A percentile compares a stretch with the other conserved stretches of the same genome.
Conservation (phyloP, 805 yeast genomes). For the Candida tibetensis region DNA sequence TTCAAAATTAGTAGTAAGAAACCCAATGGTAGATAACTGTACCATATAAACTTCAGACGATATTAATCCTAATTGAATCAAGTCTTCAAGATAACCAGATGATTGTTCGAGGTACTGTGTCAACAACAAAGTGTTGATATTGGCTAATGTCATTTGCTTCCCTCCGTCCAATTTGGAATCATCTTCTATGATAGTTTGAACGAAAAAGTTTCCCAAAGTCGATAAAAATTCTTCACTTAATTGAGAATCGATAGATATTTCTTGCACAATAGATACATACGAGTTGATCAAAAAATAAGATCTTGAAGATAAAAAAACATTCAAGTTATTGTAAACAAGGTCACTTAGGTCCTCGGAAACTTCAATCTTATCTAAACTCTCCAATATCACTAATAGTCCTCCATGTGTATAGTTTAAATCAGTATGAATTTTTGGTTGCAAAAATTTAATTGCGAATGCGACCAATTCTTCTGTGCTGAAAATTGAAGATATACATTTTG, state of each 20-base stretch:
- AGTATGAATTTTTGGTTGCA: slow-evolving; percentile 5
- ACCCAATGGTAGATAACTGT: slow-evolving; percentile 39
- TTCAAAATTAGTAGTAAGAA: slow-evolving; percentile 14
- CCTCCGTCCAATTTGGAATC: slow-evolving; percentile 43
- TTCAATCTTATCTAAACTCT: slow-evolving; percentile 14
- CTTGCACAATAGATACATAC: slow-evolving; percentile 22
- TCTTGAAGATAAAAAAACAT: slow-evolving; percentile 16
- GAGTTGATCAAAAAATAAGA: slow-evolving; percentile 34
- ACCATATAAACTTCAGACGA: slow-evolving; percentile 39
- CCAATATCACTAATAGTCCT: slow-evolving; percentile 18
- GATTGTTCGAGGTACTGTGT: slow-evolving; percentile 8
- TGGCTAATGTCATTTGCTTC: slow-evolving; percentile 45
- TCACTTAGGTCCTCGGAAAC: slow-evolving; percentile 2
- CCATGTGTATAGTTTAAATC: slow-evolving; percentile 11
- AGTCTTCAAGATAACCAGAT: slow-evolving; percentile 11
- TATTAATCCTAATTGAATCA: slow-evolving; percentile 39
- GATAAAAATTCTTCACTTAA: slow-evolving; percentile 4
- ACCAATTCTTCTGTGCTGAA: slow-evolving; percentile 17
- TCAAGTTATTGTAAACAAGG: slow-evolving; percentile 4
- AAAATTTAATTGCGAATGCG: slow-evolving; percentile 23
- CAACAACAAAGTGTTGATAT: slow-evolving; percentile 28
- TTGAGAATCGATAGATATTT: slow-evolving; percentile 7
- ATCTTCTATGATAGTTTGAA: slow-evolving; percentile 20
- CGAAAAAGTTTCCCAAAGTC: slow-evolving; percentile 35
- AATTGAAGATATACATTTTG: slow-evolving; percentile 60